Percentiles rank a stretch among this genome's conserved stretches.
Conservation (phyloP, 2,329 filamentous ascomycete species). For the Fusarium verticillioides region DNA sequence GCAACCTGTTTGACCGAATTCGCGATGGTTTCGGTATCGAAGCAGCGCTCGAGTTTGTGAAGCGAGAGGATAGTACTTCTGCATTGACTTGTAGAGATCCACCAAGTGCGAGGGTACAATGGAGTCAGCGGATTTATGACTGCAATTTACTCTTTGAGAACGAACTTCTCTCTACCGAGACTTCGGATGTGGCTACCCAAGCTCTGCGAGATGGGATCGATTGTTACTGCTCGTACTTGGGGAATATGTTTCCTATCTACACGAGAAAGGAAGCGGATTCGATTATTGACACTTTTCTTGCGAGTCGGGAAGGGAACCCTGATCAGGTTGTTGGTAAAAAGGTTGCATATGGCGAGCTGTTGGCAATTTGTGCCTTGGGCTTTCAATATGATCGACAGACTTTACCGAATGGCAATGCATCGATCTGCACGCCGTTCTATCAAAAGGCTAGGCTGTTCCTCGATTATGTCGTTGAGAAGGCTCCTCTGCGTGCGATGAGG, state of each 20-base stretch:
- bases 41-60: not conserved
- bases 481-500: not conserved
- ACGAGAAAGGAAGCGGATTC: rapidly evolving
- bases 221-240: not conserved
- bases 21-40: not conserved
- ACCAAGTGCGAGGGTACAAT: rapidly evolving
- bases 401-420: rapidly evolving
- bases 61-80: rapidly evolving
- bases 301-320: rapidly evolving
- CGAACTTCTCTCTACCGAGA: rapidly evolving
- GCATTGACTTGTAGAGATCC: rapidly evolving
- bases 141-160: not conserved
- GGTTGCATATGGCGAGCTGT: not conserved
- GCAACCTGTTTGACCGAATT: not conserved
- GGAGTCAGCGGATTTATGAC: not conserved
- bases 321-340: rapidly evolving
- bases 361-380: not conserved
- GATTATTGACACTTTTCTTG: not conserved
- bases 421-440: not conserved
- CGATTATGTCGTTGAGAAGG: not conserved
- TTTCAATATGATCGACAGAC: not conserved
- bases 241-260: not conserved
- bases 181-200: rapidly evolving
- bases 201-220: rapidly evolving
- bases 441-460: not conserved